These are phyloP conservation scores for Cytospora piceicola DNA, from an alignment of 2,329 filamentous ascomycete genomes.

Conservation along the genomic window DNA sequence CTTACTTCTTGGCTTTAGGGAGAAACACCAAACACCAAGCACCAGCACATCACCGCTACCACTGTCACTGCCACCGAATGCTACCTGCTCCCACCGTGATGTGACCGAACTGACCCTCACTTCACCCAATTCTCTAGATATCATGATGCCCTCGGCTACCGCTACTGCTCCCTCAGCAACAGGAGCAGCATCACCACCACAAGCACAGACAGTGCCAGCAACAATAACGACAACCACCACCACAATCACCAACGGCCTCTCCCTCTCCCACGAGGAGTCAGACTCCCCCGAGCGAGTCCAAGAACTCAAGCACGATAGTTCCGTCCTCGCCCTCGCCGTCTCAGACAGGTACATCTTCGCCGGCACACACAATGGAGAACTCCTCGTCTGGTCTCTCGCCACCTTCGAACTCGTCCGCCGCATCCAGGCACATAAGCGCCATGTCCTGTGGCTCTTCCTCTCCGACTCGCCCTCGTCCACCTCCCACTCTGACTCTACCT, in stretches of 20 bases:
- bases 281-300: constrained; percentile 68
- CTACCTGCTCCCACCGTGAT: not conserved
- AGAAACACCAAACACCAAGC: not conserved
- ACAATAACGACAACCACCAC: constrained; percentile 1
- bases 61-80: not conserved
- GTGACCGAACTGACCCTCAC: not conserved
- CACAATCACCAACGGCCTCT: constrained; percentile 20
- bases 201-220: not conserved
- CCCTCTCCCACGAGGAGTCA: constrained; percentile 22
- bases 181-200: not conserved
- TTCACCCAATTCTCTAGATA: not conserved
- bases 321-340: constrained; percentile 80
- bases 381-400: constrained; percentile 86
- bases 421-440: constrained; percentile 88
- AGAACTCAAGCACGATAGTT: constrained; percentile 75
- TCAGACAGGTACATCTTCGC: constrained; percentile 84
- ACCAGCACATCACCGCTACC: not conserved
- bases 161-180: not conserved
- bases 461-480: constrained; percentile 45
- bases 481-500: constrained; percentile 56
- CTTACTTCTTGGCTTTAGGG: not conserved
- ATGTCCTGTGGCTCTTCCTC: constrained; percentile 82
- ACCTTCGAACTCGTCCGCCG: constrained; percentile 81
- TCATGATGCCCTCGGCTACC: not conserved
- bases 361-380: constrained; percentile 91